Conservation (phyloP, 202 grass and related monocot species). For the Carex arenaria region DNA sequence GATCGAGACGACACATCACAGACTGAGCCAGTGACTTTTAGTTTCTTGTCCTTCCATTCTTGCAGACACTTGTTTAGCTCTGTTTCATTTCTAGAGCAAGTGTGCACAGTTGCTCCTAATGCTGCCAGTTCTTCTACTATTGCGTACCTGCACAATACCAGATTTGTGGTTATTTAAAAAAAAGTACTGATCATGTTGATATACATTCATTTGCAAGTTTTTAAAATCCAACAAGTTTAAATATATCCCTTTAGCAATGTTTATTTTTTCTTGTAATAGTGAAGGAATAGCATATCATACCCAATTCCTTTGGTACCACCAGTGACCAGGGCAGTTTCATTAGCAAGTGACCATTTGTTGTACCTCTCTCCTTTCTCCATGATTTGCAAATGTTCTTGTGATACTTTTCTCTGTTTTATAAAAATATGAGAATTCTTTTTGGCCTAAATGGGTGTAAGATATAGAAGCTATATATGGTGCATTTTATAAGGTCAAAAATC, state of each 20-base stretch:
- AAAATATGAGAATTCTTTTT: too few relatives aligned
- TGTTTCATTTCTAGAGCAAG: constrained; percentile 32
- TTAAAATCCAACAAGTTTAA: background rate
- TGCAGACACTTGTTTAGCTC: constrained; percentile 23
- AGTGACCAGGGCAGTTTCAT: constrained; percentile 45
- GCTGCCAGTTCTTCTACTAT: constrained; percentile 53
- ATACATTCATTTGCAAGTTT: background rate
- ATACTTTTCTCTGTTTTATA: background rate
- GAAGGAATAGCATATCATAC: background rate
- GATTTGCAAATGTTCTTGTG: background rate
- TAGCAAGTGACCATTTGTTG: constrained; percentile 39
- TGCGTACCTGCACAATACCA: constrained; percentile 20
- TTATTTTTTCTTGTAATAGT: background rate
- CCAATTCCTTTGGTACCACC: constrained; percentile 64
- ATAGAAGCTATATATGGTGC: too few relatives aligned
- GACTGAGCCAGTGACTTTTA: constrained; percentile 31
- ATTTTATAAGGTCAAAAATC: too few relatives aligned
- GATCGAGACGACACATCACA: constrained; percentile 59
- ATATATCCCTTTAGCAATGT: background rate
- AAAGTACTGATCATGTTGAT: too few relatives aligned
- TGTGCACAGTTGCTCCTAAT: constrained; percentile 44
- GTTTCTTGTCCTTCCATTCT: constrained; percentile 1
- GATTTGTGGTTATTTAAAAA: background rate
- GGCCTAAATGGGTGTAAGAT: too few relatives aligned
- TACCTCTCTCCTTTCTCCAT: constrained; percentile 23